Evolutionary conservation across 148 eudicot species (phyloP).

Genomic region (Cornus controversa): DNA sequence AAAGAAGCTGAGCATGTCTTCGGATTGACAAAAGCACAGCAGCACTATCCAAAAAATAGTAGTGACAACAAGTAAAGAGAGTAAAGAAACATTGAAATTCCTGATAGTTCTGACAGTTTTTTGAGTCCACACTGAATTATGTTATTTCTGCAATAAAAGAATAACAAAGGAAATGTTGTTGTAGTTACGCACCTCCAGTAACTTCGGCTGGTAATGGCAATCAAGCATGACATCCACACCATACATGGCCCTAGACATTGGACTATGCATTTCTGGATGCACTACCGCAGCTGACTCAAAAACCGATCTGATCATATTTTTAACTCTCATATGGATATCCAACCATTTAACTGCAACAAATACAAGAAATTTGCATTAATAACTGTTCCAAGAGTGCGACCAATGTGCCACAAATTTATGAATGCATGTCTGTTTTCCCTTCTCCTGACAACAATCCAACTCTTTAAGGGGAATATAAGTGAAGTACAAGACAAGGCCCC

Average conservation of each 20-base stretch:
- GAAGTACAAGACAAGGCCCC: conserved; percentile 2
- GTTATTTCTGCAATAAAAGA: neutral
- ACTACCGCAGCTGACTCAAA: conserved; percentile 81
- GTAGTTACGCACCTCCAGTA: conserved; percentile 66
- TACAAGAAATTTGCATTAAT: conserved; percentile 1
- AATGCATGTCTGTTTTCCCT: neutral
- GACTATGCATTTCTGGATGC: conserved; percentile 86
- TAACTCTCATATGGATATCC: conserved; percentile 64
- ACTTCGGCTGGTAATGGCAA: conserved; percentile 66
- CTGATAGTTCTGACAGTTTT: neutral
- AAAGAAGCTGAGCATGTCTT: neutral
- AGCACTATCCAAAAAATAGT: neutral
- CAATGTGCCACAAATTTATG: neutral
- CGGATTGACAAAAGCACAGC: neutral
- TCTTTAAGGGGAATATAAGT: neutral
- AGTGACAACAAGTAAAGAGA: neutral
- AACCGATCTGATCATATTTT: conserved; percentile 74
- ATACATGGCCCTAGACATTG: conserved; percentile 86
- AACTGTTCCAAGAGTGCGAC: neutral
- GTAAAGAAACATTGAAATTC: neutral
- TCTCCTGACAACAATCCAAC: neutral
- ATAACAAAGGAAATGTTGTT: neutral
- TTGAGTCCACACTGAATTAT: neutral
- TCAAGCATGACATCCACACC: conserved; percentile 98
- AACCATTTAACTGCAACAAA: conserved; percentile 71